phyloP scores from a whole-genome alignment of 495 filamentous ascomycete genomes.

The Pyronema domesticum region DNA sequence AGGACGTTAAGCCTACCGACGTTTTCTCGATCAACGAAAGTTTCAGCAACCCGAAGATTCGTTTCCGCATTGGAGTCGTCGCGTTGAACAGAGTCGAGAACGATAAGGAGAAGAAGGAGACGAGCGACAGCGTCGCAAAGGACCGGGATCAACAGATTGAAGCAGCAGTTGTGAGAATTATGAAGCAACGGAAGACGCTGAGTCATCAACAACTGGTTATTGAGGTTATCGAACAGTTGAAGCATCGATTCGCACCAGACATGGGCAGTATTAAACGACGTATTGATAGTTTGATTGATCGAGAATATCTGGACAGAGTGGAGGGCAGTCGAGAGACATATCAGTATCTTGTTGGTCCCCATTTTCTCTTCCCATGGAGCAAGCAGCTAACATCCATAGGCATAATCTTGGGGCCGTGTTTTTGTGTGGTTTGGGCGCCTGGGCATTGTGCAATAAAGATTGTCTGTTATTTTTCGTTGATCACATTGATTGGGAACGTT shows the following conservation, averaged over 20 bases:
- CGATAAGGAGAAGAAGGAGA: constrained; percentile 64
- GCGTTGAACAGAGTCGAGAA: constrained; percentile 67
- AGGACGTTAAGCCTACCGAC: constrained; percentile 63
- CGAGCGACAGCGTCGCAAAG: constrained; percentile 72
- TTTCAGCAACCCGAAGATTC: constrained; percentile 65
- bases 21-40: constrained; percentile 67
- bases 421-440: background rate
- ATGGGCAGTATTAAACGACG: constrained; percentile 78
- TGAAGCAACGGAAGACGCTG: constrained; percentile 76
- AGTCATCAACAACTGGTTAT: constrained; percentile 62
- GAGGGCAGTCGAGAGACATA: constrained; percentile 53
- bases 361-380: background rate
- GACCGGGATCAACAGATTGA: constrained; percentile 62
- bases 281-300: constrained; percentile 81
- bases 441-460: background rate
- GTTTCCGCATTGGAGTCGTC: constrained; percentile 71
- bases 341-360: constrained; percentile 43
- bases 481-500: background rate
- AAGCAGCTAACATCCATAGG: background rate
- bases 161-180: constrained; percentile 54
- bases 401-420: background rate
- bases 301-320: constrained; percentile 85
- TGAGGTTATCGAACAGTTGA: constrained; percentile 69
- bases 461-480: background rate
- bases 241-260: constrained; percentile 70